phyloP scores from a whole-genome alignment of 352 stramenopile genomes.

The Phytophthora vignae region DNA sequence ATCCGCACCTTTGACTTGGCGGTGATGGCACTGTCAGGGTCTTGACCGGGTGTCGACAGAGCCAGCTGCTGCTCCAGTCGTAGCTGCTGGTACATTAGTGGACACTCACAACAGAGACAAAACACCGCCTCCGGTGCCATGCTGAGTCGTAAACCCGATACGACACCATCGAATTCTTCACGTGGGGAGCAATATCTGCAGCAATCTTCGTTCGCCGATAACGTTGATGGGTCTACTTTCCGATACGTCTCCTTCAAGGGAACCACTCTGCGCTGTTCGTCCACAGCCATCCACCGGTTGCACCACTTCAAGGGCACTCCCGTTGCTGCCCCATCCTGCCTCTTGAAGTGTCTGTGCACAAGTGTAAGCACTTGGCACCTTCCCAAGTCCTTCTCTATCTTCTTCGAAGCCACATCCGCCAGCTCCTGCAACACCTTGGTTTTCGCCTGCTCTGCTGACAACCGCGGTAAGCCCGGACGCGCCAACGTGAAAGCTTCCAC shows the following conservation, averaged over 20 bases:
- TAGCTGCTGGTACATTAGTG: slow-evolving; percentile 19
- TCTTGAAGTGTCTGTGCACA: slow-evolving; percentile 26
- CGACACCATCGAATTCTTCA: slow-evolving; percentile 11
- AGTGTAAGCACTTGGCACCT: slow-evolving; percentile 39
- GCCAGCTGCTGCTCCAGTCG: slow-evolving; percentile 13
- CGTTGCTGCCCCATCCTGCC: not conserved
- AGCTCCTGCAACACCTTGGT: slow-evolving; percentile 38
- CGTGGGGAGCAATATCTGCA: slow-evolving; percentile 25
- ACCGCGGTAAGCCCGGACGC: slow-evolving; percentile 30
- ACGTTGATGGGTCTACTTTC: not conserved
- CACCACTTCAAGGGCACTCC: slow-evolving; percentile 2
- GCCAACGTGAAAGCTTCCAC: slow-evolving; percentile 41
- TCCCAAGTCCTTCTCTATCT: slow-evolving; percentile 20
- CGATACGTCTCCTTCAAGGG: slow-evolving; percentile 30
- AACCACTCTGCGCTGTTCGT: slow-evolving; percentile 31
- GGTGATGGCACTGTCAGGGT: slow-evolving; percentile 7
- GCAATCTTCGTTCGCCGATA: not conserved
- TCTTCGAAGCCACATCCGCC: slow-evolving; percentile 8
- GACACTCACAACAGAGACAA: slow-evolving; percentile 32
- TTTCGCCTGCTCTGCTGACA: slow-evolving; percentile 24
- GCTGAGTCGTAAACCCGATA: slow-evolving; percentile 6
- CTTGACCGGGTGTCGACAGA: slow-evolving; percentile 12
- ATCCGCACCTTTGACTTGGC: slow-evolving; percentile 3
- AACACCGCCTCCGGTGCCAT: slow-evolving; percentile 16
- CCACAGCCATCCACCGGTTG: slow-evolving; percentile 29